These are phyloP conservation scores for Cytospora paraplurivora DNA, from an alignment of 2,329 filamentous ascomycete species.

Conservation along the genomic window DNA sequence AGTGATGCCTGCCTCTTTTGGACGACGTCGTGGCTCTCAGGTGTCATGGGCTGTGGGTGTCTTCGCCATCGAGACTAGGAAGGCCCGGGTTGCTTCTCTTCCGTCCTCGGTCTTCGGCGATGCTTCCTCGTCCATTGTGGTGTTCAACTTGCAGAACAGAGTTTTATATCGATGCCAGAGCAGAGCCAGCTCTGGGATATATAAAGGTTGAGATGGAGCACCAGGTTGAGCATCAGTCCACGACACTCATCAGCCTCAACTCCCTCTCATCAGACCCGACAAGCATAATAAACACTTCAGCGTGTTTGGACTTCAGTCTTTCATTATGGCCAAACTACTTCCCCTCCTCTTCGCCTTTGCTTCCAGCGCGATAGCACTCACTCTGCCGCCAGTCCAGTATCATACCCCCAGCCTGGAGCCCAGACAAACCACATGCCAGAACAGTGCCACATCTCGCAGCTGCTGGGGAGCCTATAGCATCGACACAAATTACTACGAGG, in stretches of 20 bases:
- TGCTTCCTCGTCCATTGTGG: neutral
- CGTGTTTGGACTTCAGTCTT: neutral
- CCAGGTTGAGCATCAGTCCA: neutral
- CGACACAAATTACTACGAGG: constrained; percentile 39
- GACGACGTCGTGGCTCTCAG: neutral
- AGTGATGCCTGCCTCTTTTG: neutral
- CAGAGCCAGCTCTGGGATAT: neutral
- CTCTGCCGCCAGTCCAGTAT: constrained; percentile 11
- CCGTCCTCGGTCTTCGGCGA: neutral
- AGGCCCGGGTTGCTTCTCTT: neutral
- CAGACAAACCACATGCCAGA: constrained; percentile 25
- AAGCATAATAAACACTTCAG: neutral
- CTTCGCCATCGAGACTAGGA: neutral
- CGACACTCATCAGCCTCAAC: neutral
- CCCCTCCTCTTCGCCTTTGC: constrained; percentile 16
- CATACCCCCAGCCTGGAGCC: constrained; percentile 12
- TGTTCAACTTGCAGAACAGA: no score
- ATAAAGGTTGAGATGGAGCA: neutral
- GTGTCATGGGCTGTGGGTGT: neutral
- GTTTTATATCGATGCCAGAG: neutral
- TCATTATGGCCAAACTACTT: constrained; percentile 20
- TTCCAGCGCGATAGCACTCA: constrained; percentile 20
- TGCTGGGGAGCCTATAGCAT: constrained; percentile 38
- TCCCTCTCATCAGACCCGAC: neutral
- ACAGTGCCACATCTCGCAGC: constrained; percentile 35